These are phyloP conservation scores for Boletus rubroflammeus DNA, from an alignment of 768 basidiomycete species.

Conservation along the genomic window DNA sequence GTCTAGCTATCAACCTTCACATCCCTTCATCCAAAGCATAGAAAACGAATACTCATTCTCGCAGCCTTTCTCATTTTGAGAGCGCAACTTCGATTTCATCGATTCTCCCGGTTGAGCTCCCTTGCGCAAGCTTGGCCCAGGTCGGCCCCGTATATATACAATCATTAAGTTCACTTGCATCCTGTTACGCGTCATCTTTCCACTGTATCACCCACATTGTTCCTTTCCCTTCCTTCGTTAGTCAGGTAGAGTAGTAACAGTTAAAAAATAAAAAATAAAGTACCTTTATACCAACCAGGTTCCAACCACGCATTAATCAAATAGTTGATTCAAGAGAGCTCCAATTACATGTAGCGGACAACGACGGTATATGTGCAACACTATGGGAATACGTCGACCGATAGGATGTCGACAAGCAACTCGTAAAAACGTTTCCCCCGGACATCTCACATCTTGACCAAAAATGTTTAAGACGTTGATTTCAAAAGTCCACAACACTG, in stretches of 20 bases:
- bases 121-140: conserved; percentile 15
- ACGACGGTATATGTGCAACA: conserved; percentile 3
- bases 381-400: background rate
- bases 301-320: background rate
- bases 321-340: background rate
- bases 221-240: conserved; percentile 9
- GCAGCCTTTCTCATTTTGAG: conserved; percentile 4
- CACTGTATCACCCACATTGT: conserved; percentile 32
- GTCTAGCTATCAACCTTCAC: conserved; percentile 80
- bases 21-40: conserved; percentile 79
- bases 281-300: background rate
- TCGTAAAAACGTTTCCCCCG: background rate
- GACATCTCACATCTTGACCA: conserved; percentile 20
- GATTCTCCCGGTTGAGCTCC: conserved; percentile 9
- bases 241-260: conserved; percentile 28
- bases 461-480: background rate
- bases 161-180: conserved; percentile 36
- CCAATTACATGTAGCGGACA: background rate
- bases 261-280: conserved; percentile 12
- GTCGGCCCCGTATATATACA: conserved; percentile 34
- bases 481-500: background rate
- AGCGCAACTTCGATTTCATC: conserved; percentile 3
- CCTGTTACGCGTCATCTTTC: conserved; percentile 26
- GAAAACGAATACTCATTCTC: conserved; percentile 23
- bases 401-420: background rate